Evolutionary conservation across 345 rosid genomes (phyloP).

Genomic region (Eucalyptus tenuipes): DNA sequence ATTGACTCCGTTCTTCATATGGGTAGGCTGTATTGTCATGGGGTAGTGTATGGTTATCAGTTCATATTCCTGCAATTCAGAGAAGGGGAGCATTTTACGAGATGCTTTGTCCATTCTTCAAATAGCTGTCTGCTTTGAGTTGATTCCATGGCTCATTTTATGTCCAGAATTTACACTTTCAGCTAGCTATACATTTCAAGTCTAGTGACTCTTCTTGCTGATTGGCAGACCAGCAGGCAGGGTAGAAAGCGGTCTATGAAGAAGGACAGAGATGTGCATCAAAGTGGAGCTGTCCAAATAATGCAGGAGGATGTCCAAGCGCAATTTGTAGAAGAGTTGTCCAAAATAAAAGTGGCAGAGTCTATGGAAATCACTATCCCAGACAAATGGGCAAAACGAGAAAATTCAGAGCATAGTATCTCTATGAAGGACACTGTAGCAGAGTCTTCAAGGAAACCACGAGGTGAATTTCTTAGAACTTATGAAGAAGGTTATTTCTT

Average conservation of each 20-base stretch:
- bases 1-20: not conserved
- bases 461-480: not conserved
- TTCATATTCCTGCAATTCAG: not conserved
- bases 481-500: constrained; percentile 19
- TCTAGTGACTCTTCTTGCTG: not conserved
- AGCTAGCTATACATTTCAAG: not conserved
- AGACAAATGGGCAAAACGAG: constrained; percentile 8
- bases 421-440: not conserved
- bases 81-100: not conserved
- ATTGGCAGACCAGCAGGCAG: constrained; percentile 34
- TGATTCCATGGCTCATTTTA: not conserved
- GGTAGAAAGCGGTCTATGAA: constrained; percentile 14
- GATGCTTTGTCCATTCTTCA: not conserved
- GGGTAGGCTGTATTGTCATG: not conserved
- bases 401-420: constrained; percentile 1
- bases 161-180: not conserved
- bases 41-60: not conserved
- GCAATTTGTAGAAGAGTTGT: constrained; percentile 57
- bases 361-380: constrained; percentile 14
- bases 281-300: constrained; percentile 15
- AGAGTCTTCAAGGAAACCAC: not conserved
- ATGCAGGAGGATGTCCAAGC: constrained; percentile 40
- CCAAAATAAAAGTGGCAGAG: constrained; percentile 66
- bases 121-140: not conserved
- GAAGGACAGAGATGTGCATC: constrained; percentile 13